Evolutionary conservation across 1,284 basidiomycete genomes (phyloP).

Genomic region (Stygiomarasmius scandens): DNA sequence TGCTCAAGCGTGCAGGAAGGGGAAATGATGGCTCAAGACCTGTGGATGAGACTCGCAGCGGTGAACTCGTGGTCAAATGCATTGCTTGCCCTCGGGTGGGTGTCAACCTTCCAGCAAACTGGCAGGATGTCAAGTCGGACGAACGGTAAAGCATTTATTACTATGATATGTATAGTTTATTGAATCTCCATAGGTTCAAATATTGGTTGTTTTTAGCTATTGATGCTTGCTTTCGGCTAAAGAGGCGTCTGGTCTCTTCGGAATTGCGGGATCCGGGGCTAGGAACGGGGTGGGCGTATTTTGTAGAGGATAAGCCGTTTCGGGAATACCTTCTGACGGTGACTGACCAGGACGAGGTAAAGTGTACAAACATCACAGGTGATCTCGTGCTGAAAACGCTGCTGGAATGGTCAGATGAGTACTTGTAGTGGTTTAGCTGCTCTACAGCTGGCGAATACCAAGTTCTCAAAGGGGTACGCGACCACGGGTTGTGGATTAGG

Average conservation of each 20-base stretch:
- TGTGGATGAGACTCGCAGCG: constrained; percentile 1
- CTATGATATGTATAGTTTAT: neutral
- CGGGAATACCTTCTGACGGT: neutral
- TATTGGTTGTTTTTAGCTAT: neutral
- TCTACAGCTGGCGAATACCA: constrained; percentile 19
- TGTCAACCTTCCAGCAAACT: constrained; percentile 17
- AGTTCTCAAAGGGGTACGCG: constrained; percentile 11
- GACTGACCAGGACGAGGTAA: constrained; percentile 10
- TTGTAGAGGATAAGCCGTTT: constrained; percentile 8
- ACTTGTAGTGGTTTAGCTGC: constrained; percentile 19
- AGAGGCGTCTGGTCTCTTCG: constrained; percentile 1
- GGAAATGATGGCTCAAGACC: constrained; percentile 18
- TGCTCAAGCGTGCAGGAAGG: too few species aligned
- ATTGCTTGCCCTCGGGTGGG: constrained; percentile 27
- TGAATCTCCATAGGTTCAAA: neutral
- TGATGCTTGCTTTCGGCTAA: constrained; percentile 19
- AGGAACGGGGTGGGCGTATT: constrained; percentile 8
- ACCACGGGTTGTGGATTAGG: neutral
- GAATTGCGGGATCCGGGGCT: neutral
- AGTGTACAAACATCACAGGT: neutral
- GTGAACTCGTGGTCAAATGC: constrained; percentile 28
- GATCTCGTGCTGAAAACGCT: neutral
- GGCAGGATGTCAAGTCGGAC: constrained; percentile 5
- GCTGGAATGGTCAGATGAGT: neutral
- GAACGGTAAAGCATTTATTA: neutral